phyloP scores from a whole-genome alignment of 768 basidiomycete species.

The Gyrodon lividus region DNA sequence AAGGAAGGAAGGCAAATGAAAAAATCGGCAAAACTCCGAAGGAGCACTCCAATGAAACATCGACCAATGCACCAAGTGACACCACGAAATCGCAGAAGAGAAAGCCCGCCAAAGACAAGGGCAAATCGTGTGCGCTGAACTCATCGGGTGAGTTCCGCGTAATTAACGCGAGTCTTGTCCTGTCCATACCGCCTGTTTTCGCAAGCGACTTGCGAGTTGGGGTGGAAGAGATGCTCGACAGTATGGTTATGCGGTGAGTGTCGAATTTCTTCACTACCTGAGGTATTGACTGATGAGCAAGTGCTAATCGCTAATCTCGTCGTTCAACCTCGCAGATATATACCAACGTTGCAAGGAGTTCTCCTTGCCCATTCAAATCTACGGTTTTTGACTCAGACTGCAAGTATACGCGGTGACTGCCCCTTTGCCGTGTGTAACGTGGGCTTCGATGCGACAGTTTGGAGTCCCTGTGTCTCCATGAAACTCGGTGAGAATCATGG shows the following conservation, averaged over 20 bases:
- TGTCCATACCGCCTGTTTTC: constrained; percentile 83
- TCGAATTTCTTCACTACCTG: constrained; percentile 4
- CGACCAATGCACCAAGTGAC: constrained; percentile 5
- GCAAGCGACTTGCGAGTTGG: constrained; percentile 69
- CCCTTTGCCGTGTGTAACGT: constrained; percentile 79
- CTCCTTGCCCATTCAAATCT: constrained; percentile 84
- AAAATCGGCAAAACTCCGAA: background rate
- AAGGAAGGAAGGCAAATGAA: background rate
- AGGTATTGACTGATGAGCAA: background rate
- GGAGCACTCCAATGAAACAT: background rate
- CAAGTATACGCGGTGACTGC: constrained; percentile 74
- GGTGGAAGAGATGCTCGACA: constrained; percentile 87
- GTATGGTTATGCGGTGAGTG: constrained; percentile 90
- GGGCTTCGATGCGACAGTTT: constrained; percentile 80
- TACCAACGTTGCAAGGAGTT: constrained; percentile 83
- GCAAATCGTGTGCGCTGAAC: constrained; percentile 35
- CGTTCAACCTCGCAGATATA: constrained; percentile 57
- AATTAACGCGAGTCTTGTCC: constrained; percentile 60
- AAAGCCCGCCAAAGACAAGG: constrained; percentile 34
- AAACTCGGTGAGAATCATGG: constrained; percentile 57
- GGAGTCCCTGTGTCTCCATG: constrained; percentile 85
- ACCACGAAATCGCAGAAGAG: constrained; percentile 11
- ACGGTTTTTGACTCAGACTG: constrained; percentile 60
- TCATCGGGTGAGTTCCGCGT: constrained; percentile 53
- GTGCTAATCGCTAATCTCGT: constrained; percentile 1